These are phyloP conservation scores for Rubia tinctorum DNA, from an alignment of 305 asterid genomes.

Conservation along the genomic window DNA sequence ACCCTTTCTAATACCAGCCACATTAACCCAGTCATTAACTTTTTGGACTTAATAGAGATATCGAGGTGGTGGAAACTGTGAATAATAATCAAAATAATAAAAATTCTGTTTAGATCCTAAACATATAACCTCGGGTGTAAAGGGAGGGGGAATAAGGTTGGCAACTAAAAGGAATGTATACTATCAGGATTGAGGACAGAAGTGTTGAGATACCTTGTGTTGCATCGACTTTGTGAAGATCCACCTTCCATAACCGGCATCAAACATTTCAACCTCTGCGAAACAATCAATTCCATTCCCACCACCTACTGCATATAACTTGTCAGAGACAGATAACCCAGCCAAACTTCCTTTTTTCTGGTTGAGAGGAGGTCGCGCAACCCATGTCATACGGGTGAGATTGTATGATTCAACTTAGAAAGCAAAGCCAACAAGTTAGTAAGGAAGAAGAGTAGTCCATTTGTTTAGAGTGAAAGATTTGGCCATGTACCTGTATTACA, in stretches of 20 bases:
- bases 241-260: slow-evolving; percentile 53
- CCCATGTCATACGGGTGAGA: slow-evolving; percentile 48
- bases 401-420: slow-evolving; percentile 60
- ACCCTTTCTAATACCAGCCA: background rate
- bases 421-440: background rate
- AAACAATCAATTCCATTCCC: slow-evolving; percentile 51
- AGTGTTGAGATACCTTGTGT: slow-evolving; percentile 42
- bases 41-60: background rate
- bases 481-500: slow-evolving; percentile 50
- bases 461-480: background rate
- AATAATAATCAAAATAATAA: background rate
- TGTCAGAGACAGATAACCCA: slow-evolving; percentile 44
- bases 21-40: background rate
- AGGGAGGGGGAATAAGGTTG: background rate
- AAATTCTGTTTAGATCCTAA: background rate
- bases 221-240: slow-evolving; percentile 45
- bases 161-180: background rate
- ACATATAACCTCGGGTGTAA: background rate
- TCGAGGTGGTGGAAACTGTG: background rate
- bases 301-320: slow-evolving; percentile 62
- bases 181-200: background rate
- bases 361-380: slow-evolving; percentile 44
- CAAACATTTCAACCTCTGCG: slow-evolving; percentile 67
- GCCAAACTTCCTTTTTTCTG: slow-evolving; percentile 48
- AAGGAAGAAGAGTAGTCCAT: background rate